phyloP scores from a whole-genome alignment of 805 yeast genomes.

The Yamadazyma insecticola region DNA sequence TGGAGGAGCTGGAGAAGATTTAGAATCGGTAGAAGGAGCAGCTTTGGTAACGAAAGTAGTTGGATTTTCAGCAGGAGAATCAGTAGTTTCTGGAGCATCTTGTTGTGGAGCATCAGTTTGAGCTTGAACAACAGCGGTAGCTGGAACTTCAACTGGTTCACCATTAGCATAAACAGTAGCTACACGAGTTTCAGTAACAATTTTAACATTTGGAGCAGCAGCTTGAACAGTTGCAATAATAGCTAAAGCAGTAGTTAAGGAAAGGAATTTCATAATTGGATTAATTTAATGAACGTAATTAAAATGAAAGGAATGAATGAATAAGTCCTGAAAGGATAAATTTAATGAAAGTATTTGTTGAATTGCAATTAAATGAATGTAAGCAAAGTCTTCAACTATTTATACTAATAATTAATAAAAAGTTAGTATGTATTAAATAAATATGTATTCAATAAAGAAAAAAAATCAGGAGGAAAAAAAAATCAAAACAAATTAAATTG shows the following conservation, averaged over 20 bases:
- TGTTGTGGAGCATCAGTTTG: constrained; percentile 10
- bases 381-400: neutral
- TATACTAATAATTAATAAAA: no score
- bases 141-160: constrained; percentile 1
- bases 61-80: constrained; percentile 6
- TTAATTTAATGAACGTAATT: constrained; percentile 4
- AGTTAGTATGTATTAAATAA: no score
- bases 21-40: constrained; percentile 9
- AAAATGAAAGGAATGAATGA: constrained; percentile 6
- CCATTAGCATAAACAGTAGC: constrained; percentile 12
- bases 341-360: neutral
- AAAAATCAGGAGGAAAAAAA: no score
- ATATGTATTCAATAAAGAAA: no score
- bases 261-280: constrained; percentile 17
- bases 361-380: neutral
- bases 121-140: constrained; percentile 11
- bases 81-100: constrained; percentile 12
- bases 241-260: constrained; percentile 15
- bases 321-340: neutral
- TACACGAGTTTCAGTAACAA: constrained; percentile 8
- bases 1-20: constrained; percentile 8
- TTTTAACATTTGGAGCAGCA: constrained; percentile 8
- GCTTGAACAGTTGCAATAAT: constrained; percentile 6
- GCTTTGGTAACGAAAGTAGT: constrained; percentile 11
- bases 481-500: no score